Evolutionary conservation across 768 basidiomycete genomes (phyloP), one percentile per base, ranked within the genome.

Genomic region (Macrolepiota albuminosa): DNA sequence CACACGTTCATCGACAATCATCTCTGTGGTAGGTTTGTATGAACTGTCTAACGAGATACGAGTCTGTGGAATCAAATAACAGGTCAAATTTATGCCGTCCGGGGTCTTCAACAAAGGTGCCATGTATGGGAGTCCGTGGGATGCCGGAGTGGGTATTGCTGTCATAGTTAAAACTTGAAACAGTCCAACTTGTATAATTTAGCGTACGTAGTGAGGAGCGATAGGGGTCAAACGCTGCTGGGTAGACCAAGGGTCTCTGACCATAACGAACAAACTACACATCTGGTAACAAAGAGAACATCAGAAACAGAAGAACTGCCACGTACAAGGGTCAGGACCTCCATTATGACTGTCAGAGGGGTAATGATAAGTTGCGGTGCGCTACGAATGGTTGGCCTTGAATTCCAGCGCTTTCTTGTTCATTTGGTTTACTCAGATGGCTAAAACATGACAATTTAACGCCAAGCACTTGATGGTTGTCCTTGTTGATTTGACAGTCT

Each of bases 51-150:
- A 47, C 18, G 60, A 49, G 18, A n/a, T 37, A 6, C 36, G 42
- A 7, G 61, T 64, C 40, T 66, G 65, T 5, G 65, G 65, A 43
- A 66, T 29, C 21, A 66, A 39, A 34, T 53, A 64, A 52, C 65
- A 66, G 39, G 52, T 42, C 36, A 66, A 59, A 34, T 59, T 54
- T 26, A 66, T 42, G 3, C 59, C 61, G 59, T 66, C 65, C 6
- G 63, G 37, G 18, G 66, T 67, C 26, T 48, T 56, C 40, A 64
- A 59, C 0, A 56, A 13, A 16, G 63, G 61, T 6, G 66, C 58
- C 48, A 61, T 59, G 37, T 63, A 63, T 9, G 53, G 57, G 2
- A 64, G 58, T 21, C 58, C 63, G 21, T 11, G 24, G 26, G n/a
- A 24, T 1, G 65, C 56, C 29, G 62, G 60, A 37, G 47, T 59